Evolutionary conservation across 1,139 yeast genomes (phyloP), one percentile per base, ranked within the genome.

Genomic region (Geotrichum aggregatum): DNA sequence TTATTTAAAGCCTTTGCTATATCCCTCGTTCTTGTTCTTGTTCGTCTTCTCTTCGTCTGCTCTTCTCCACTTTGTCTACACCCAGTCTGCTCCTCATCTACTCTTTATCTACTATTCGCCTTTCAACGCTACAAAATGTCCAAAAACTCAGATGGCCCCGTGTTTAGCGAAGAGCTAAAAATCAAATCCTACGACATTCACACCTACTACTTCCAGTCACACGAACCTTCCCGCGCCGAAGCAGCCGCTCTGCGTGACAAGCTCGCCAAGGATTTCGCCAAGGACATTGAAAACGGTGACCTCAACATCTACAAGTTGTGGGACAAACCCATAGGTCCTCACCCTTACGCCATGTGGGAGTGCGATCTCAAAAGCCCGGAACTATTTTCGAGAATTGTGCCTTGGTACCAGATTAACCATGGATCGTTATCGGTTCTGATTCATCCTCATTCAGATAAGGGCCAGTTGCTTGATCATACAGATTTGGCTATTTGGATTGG

Each of bases 291-390:
- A 3, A 60, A 62, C 1, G 80, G 79, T 1, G 66, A 67, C 31
- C 67, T 78, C 24, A 59, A 80, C 49, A 72, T 78, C 3, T 69
- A 71, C 64, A 72, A 73, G 56, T 67, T 78, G 47, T 76, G 78
- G 74, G 78, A 77, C 47, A 66, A 66, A 49, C 77, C 82, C 21
- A 66, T 80, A 45, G 85, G 85, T 0, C 84, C 84, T 0, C 84
- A 80, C 58, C 80, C 83, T 0, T 64, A 60, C 47, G 73, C 69
- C 3, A 72, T 72, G 76, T 72, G 71, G 61, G 76, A 72, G 53
- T 57, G 64, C 21, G 75, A 72, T 54, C 70, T 72, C 44, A 59
- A 63, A 38, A 64, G 63, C 7, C 69, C 72, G 1, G 69, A 63
- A 14, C 54, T 66, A 2, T 72, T 68, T 55, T 58, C 71, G 2